Conservation (phyloP, 208 protist genomes). For the Angomonas desouzai region DNA sequence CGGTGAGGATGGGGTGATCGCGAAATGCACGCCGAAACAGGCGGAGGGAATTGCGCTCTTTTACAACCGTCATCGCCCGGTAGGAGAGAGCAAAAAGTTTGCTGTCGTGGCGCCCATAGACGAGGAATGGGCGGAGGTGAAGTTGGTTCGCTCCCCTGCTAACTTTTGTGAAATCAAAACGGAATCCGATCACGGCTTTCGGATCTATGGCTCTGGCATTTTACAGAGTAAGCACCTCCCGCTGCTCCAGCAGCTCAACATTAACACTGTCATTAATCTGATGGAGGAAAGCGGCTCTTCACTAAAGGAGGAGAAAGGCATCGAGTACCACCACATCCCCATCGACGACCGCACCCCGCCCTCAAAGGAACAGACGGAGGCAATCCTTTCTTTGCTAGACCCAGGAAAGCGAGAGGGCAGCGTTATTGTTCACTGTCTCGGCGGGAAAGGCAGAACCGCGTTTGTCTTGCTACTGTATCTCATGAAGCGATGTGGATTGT, state of each 20-base stretch:
- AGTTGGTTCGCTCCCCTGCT: conserved; percentile 11
- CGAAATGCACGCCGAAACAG: background rate
- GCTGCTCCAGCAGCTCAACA: conserved; percentile 10
- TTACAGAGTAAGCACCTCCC: conserved; percentile 12
- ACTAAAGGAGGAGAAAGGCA: background rate
- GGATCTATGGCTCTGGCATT: conserved; percentile 14
- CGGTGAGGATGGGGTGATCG: background rate
- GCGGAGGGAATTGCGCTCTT: background rate
- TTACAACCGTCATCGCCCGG: background rate
- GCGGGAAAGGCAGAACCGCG: conserved; percentile 15
- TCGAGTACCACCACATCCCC: conserved; percentile 15
- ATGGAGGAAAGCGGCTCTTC: conserved; percentile 16
- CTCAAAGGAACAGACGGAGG: conserved; percentile 5
- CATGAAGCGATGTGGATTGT: conserved; percentile 9
- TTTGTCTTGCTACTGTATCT: conserved; percentile 16
- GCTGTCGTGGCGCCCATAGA: background rate
- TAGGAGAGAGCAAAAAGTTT: background rate
- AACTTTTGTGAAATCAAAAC: conserved; percentile 11
- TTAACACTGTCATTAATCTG: conserved; percentile 14
- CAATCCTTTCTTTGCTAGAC: conserved; percentile 14
- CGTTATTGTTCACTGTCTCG: conserved; percentile 18
- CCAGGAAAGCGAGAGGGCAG: background rate
- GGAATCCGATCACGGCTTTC: background rate
- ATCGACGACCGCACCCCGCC: conserved; percentile 13
- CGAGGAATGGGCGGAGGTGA: background rate